phyloP scores from a whole-genome alignment of 1,139 yeast genomes.

The Sugiyamaella castrensis region DNA sequence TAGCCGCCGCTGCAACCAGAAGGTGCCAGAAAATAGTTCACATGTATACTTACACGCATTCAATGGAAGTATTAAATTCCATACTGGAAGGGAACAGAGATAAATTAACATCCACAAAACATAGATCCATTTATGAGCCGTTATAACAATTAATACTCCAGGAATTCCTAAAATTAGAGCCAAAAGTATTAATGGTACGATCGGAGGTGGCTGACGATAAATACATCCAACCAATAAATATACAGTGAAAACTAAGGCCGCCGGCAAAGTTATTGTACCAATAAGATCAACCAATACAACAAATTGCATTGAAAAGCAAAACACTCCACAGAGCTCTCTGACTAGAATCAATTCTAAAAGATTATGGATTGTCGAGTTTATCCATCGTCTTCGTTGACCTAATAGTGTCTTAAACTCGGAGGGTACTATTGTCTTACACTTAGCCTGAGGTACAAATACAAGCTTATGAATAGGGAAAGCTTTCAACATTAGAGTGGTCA shows the following conservation, averaged over 20 bases:
- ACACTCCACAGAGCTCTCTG: conserved; percentile 38
- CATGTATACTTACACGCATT: conserved; percentile 52
- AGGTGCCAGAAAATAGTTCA: background rate
- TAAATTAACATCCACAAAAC: conserved; percentile 76
- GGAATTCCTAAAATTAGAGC: conserved; percentile 82
- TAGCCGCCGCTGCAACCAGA: background rate
- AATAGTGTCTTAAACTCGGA: conserved; percentile 33
- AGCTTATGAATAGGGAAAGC: conserved; percentile 38
- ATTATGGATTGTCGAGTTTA: conserved; percentile 40
- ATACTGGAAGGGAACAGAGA: conserved; percentile 74
- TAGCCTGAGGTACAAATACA: conserved; percentile 37
- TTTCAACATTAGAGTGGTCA: conserved; percentile 37
- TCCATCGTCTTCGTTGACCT: conserved; percentile 42
- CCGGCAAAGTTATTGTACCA: conserved; percentile 69
- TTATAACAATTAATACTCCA: conserved; percentile 72
- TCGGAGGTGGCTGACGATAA: conserved; percentile 72
- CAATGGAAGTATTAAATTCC: conserved; percentile 84
- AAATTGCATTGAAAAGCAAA: conserved; percentile 40
- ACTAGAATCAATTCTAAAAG: conserved; percentile 36
- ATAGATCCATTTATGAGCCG: conserved; percentile 71
- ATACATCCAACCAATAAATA: conserved; percentile 73
- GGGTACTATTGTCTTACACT: conserved; percentile 37
- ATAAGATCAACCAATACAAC: conserved; percentile 37
- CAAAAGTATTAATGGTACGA: conserved; percentile 69
- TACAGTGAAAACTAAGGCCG: conserved; percentile 77